These are phyloP conservation scores for Cyberlindnera mycetangii DNA, from an alignment of 805 yeast genomes.

Conservation along the genomic window DNA sequence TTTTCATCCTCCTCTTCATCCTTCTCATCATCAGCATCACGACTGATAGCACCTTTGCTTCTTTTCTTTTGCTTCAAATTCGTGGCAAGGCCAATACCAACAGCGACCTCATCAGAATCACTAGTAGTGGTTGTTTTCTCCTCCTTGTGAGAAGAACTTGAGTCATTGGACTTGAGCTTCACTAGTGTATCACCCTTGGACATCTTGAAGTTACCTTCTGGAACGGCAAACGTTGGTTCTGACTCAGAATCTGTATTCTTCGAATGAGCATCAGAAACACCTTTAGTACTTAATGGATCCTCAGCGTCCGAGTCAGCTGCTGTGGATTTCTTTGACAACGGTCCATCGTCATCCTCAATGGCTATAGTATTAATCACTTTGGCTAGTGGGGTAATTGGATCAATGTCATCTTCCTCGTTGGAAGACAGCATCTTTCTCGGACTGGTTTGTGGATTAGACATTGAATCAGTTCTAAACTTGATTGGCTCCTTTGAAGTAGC, in stretches of 20 bases:
- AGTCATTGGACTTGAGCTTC: conserved; percentile 6
- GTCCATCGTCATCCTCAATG: conserved; percentile 20
- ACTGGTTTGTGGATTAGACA: conserved; percentile 12
- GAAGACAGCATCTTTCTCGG: conserved; percentile 1
- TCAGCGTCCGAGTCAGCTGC: conserved; percentile 11
- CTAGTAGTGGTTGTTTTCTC: conserved; percentile 22
- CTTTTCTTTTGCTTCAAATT: conserved; percentile 20
- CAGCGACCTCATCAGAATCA: conserved; percentile 27
- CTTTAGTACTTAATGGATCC: conserved; percentile 13
- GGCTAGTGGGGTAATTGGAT: conserved; percentile 21
- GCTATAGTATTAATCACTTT: not conserved
- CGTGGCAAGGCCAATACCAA: conserved; percentile 26
- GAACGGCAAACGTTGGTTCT: conserved; percentile 21
- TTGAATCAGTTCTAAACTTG: conserved; percentile 21
- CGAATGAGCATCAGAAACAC: not conserved
- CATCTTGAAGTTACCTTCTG: conserved; percentile 23
- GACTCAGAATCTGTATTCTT: conserved; percentile 16
- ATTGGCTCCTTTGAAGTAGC: conserved; percentile 9
- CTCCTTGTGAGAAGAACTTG: conserved; percentile 19
- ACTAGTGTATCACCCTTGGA: conserved; percentile 8
- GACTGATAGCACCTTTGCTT: conserved; percentile 18
- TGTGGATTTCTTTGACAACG: conserved; percentile 12
- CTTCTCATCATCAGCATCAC: conserved; percentile 20
- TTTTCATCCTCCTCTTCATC: conserved; percentile 21
- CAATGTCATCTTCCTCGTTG: conserved; percentile 21